Evolutionary conservation across 495 filamentous ascomycete species (phyloP), one percentile per base, ranked within the genome.

Genomic region (Aspergillus asperescens): DNA sequence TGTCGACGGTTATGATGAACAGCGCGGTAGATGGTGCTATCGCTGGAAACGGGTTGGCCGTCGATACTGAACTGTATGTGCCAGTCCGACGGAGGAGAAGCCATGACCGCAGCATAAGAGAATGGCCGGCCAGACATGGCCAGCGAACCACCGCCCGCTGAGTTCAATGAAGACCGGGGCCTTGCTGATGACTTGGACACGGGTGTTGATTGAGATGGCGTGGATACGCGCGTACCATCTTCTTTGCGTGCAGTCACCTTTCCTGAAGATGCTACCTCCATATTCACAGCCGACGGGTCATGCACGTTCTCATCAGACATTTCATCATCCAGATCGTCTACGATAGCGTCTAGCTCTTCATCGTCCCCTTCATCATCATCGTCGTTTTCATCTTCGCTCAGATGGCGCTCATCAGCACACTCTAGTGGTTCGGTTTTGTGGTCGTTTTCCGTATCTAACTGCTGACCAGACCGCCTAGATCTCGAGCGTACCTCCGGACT

Each of bases 221-320:
- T 97, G 4, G 89, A 82, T 28, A 97, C 85, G 46, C 87, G 72
- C 12, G 89, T 95, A 2, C 93, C 94, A 64, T 97, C 93, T 63
- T 98, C 93, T 64, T 94, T 95, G 24, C 89, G 86, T n/a, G 93
- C 93, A 2, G 90, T 96, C 10, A 97, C 88, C 64, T 90, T 96
- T 24, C 91, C 93, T 1, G 85, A 88, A 19, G 88, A 84, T 24
- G 84, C 91, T 40, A 96, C 84, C 66, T 97, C 92, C 66, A 99
- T 80, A 62, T 90, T 96, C 16, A 97, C 89, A 4, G 93, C 90
- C 1, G 85, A 84, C 0, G 90, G 87, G 57, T 97, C 93, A 13
- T 85, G 78, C 3, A 76, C 74, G 10, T 75, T 76, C 46, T 82
- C 81, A 34, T 89, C 85, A 19, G 90, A 87, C 69, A 95, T 81